Percentiles rank a stretch among this genome's conserved stretches.
These are phyloP conservation scores for Dissophora globulifera DNA, from an alignment of 192 early-diverging fungal species.

Conservation along the genomic window DNA sequence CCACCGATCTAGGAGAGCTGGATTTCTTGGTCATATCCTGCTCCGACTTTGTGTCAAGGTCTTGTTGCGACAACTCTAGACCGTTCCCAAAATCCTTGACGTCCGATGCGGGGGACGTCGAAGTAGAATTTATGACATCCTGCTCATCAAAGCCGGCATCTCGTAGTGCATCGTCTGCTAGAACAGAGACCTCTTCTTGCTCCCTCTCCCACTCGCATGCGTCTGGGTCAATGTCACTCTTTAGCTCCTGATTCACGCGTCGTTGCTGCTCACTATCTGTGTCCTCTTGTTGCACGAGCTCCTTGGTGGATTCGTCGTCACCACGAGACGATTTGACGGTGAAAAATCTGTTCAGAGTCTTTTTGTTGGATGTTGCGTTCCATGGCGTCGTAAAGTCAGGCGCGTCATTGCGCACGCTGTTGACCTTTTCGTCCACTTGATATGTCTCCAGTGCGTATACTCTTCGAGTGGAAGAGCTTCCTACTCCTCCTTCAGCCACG, in stretches of 20 bases:
- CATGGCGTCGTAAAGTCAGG: constrained; percentile 58
- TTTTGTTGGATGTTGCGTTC: constrained; percentile 39
- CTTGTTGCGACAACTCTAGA: constrained; percentile 20
- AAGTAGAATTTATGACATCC: not conserved
- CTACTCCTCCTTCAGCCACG: not conserved
- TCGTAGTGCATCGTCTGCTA: not conserved
- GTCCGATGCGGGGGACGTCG: not conserved
- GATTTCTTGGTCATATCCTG: not conserved
- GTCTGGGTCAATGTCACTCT: not conserved
- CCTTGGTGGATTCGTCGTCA: not conserved
- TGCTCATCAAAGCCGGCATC: constrained; percentile 13
- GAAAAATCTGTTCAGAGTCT: constrained; percentile 46
- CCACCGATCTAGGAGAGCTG: constrained; percentile 3
- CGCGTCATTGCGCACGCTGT: constrained; percentile 56
- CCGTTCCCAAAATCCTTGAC: constrained; percentile 16
- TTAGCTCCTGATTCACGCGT: not conserved
- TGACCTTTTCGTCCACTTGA: constrained; percentile 61
- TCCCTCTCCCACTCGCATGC: not conserved
- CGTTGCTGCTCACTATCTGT: not conserved
- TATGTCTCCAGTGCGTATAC: constrained; percentile 50
- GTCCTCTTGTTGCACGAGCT: not conserved
- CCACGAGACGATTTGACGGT: not conserved
- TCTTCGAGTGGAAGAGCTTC: not conserved
- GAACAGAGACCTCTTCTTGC: constrained; percentile 8
- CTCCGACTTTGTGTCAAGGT: not conserved